Base-by-base conservation (phyloP, 495 filamentous ascomycete species). In the Cryomyces minteri region DNA sequence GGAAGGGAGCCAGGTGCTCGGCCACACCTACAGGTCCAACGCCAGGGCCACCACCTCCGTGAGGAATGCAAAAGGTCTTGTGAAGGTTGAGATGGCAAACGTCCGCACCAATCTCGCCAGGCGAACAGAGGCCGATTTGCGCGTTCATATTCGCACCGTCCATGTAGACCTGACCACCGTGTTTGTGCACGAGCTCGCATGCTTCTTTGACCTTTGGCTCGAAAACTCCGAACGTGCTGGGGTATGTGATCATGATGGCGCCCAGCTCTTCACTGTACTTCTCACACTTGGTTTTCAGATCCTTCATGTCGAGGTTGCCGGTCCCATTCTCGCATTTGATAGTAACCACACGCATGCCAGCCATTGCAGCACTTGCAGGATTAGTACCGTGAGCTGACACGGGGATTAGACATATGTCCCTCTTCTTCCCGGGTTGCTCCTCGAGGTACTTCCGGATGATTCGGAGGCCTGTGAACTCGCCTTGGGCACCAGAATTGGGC, bases 71-170 rank as follows among this genome's bases (percentile, higher is more conserved):
- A 71, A 98, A 98, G 1, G 90, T 98, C 68, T 98, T 98, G 73
- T 98, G 90, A 11, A 98, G 70, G 61, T 98, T 98, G 45, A 98
- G 66, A 67, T 98, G 90, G 72, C 90, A 98, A 29, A 96, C 92
- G 57, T 98, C 90, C 8, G 90, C 90, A 36, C 90, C 90, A 54
- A 98, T 95, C 58, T 94, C 87, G 11, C 90, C 90, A 4, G 90
- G 90, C 0, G 87, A 93, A 69, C 90, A 96, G 7, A 98, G 76
- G 1, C 90, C 90, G 49, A 98, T 94, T 61, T 98, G 90, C 25
- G 90, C 90, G 56, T 96, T 98, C 86, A 98, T 88, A 64, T 98
- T 98, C 43, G 90, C 90, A 45, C 90, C 90, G 62, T 98, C 90
- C 90, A 98, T 95, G 67, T 95, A 98, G 29, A 98, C 90, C 58